Evolutionary conservation across 1,284 basidiomycete genomes (phyloP), one percentile per base, ranked within the genome.

Genomic region (Tylopilus orsonianus): DNA sequence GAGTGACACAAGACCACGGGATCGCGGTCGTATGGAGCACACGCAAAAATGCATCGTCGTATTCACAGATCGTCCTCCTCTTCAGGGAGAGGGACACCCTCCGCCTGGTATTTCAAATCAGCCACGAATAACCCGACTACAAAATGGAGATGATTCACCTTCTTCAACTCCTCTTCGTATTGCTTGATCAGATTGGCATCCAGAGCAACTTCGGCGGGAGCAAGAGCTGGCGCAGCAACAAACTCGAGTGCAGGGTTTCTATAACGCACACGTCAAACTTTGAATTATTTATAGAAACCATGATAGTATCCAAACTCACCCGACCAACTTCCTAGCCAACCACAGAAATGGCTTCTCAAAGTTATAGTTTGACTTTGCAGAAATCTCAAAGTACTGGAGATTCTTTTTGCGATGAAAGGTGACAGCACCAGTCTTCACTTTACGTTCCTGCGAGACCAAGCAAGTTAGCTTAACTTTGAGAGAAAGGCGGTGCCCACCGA

Each of bases 341-440:
- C 97, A 99, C 57, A 99, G 83, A 93, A 99, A 99, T 42, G 97
- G 97, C 75, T 99, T 98, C 77, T 99, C 97, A 68, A 99, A 99
- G 82, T 99, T 99, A 77, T 99, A 99, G 83, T 99, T 99, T 46
- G 93, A 97, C 77, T 99, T 99, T 56, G 97, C 97, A 5, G 95
- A 98, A 66, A 99, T 99, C 70, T 99, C 97, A 70, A 96, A 99
- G 81, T 99, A 99, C 72, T 99, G 97, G 52, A 99, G 83, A 78
- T 97, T 98, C 85, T 99, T 99, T 90, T 99, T 99, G 70, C 97
- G 84, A 82, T 99, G 97, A 90, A 99, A 99, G 50, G 97, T 99
- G 53, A 99, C 96, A 48, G 90, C 87, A 48, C 90, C 92, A 33
- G 96, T 99, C 83, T 99, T 99, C 60, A 99, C 97, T 83, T 99